phyloP scores from a whole-genome alignment of 768 basidiomycete species.

The Cystofilobasidium macerans region DNA sequence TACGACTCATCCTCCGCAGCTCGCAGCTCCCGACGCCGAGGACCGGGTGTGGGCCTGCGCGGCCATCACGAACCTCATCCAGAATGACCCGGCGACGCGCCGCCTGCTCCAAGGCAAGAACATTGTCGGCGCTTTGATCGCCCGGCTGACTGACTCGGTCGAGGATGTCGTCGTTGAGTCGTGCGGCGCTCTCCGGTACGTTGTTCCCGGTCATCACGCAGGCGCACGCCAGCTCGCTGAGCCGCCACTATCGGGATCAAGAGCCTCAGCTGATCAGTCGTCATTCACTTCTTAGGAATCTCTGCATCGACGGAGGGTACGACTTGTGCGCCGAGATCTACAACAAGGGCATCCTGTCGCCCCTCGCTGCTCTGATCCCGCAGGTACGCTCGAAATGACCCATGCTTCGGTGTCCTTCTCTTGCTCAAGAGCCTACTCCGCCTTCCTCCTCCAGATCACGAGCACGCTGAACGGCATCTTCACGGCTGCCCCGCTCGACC shows the following conservation, averaged over 20 bases:
- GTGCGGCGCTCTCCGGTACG: conserved; percentile 71
- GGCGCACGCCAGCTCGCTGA: no score
- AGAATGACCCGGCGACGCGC: conserved; percentile 86
- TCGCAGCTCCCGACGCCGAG: conserved; percentile 46
- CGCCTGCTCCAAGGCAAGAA: conserved; percentile 82
- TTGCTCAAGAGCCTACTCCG: neutral
- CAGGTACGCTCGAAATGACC: conserved; percentile 47
- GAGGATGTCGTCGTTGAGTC: conserved; percentile 88
- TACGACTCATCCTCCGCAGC: conserved; percentile 26
- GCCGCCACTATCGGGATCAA: neutral
- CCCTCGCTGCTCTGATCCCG: conserved; percentile 61
- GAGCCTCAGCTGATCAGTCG: neutral
- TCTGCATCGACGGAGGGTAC: conserved; percentile 89
- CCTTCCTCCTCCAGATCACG: conserved; percentile 51
- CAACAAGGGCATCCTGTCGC: conserved; percentile 81
- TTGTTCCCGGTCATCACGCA: conserved; percentile 4
- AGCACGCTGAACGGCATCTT: conserved; percentile 55
- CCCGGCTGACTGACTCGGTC: conserved; percentile 73
- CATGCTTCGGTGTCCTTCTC: conserved; percentile 8
- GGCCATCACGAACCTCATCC: conserved; percentile 86
- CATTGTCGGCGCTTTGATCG: conserved; percentile 73
- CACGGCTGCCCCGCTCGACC: conserved; percentile 38
- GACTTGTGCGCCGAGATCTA: conserved; percentile 95
- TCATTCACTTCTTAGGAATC: conserved; percentile 48
- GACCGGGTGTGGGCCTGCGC: conserved; percentile 95